Base-by-base conservation (phyloP, 805 yeast genomes). In the Saturnispora mendoncae region DNA sequence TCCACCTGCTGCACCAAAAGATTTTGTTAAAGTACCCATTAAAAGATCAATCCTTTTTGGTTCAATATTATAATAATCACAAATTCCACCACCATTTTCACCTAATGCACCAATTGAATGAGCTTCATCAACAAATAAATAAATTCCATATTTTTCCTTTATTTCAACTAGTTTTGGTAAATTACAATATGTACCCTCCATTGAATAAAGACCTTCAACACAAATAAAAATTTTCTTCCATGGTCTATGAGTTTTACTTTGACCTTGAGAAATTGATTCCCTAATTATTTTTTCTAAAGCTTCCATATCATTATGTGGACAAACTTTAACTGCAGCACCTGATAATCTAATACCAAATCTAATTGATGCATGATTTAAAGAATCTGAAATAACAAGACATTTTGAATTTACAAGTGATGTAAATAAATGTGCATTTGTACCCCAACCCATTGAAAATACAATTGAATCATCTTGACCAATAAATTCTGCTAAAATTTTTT, bases 61-160 rank as follows among this genome's bases (percentile, higher is more conserved):
- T 49, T 78, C 72, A 37, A 92, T 75, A 41, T 80, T 81, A 60
- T 84, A 92, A 64, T 85, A 84, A 56, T 92, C 97, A 66, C 97
- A 88, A 28, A 92, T 82, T 56, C 99, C 99, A 56, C 84, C 79
- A 35, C 98, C 98, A 39, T 65, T 65, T 33, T 94, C 92, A 23
- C 99, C 99, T 65, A 92, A 72, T n/a, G 98, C 98, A 54, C 99
- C 99, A 55, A 92, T 82, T 4, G 97, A 90, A 62, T 92, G 99
- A 10, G 98, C 98, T 62, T 92, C 99, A 61, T 92, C 99, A 47
- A 94, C 84, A 56, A 84, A 92, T 39, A 92, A 65, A 56, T 84
- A 85, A 57, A 90, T 84, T 54, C 86, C 86, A 67, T 94, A 92
- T 58, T 84, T 84, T 29, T 83, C 73, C 53, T 82, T 80, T 47